A percentile compares a stretch with the other conserved stretches of the same genome.
Evolutionary conservation across 331 rosid species (phyloP).

Genomic region (Quercus lobata): DNA sequence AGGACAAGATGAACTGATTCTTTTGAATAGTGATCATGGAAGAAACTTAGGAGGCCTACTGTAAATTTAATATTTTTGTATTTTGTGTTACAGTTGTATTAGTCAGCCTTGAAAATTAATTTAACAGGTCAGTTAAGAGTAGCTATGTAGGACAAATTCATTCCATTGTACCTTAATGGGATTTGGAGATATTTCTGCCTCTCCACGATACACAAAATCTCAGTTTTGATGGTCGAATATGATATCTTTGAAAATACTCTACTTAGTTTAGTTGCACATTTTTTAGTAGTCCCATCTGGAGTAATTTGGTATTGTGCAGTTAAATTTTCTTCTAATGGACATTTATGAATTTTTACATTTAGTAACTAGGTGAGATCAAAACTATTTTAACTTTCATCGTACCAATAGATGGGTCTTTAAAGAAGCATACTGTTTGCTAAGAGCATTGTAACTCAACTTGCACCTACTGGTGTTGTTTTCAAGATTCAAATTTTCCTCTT

Average conservation of each 20-base stretch:
- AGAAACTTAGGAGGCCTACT: slow-evolving; percentile 17
- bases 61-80: slow-evolving; percentile 12
- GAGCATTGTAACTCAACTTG: no score
- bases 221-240: background rate
- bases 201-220: background rate
- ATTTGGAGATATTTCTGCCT: background rate
- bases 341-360: background rate
- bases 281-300: background rate
- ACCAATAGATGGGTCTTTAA: background rate
- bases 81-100: slow-evolving; percentile 20
- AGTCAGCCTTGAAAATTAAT: background rate
- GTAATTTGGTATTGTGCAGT: background rate
- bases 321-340: background rate
- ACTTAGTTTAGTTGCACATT: background rate
- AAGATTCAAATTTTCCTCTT: no score
- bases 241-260: background rate
- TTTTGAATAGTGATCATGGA: slow-evolving; percentile 11
- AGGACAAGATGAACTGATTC: slow-evolving; percentile 8
- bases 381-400: background rate
- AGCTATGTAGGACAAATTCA: background rate
- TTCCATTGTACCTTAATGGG: background rate
- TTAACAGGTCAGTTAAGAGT: background rate
- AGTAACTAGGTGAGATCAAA: background rate
- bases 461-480: no score
- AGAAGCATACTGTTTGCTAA: no score